Base-by-base conservation (phyloP, 306 rosid genomes). In the Fragaria nilgerrensis region DNA sequence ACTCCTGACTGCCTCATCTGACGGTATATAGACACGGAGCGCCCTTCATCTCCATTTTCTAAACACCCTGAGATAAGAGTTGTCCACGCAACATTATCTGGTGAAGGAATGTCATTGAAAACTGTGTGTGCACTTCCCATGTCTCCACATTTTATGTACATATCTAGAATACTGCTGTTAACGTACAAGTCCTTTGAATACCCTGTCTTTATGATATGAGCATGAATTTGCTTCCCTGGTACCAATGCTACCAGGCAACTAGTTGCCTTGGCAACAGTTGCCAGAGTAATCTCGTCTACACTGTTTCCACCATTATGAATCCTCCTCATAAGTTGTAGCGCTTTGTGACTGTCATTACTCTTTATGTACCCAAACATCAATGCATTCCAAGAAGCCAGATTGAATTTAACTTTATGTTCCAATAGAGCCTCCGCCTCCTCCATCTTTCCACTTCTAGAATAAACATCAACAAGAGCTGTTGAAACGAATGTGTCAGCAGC, bases 121-220 rank as follows among this genome's bases (percentile, higher is more conserved):
- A 89, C 79, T 68, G 16, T 64, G 66, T 34, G 55, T 2, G 98
- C 92, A 76, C 80, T 77, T 82, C 72, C 76, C 91, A 88, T 79
- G 65, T 89, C 98, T 84, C 97, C 95, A 72, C 97, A 88, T 85
- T 91, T 93, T 7, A 91, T 75, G 80, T 93, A 93, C 93, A 93
- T 86, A 50, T 88, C 98, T 74, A 91, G 84, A 77, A 93, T 82
- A 76, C 97, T 82, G 68, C 92, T 93, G 43, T 79, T 68, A 65
- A 87, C 88, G 76, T 73, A 87, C 61, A 93, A 83, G 78, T 93
- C 97, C 22, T 41, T 49, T 75, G 75, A 63, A 75, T 84, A 85
- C 39, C 89, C 87, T 36, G 79, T 72, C 85, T 86, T 89, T 32
- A 86, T 68, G 45, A 81, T 86, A 77, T 83, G 67, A 37, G 87